Base-by-base conservation (phyloP, 257 asterid genomes). In the Nicotiana otophora region DNA sequence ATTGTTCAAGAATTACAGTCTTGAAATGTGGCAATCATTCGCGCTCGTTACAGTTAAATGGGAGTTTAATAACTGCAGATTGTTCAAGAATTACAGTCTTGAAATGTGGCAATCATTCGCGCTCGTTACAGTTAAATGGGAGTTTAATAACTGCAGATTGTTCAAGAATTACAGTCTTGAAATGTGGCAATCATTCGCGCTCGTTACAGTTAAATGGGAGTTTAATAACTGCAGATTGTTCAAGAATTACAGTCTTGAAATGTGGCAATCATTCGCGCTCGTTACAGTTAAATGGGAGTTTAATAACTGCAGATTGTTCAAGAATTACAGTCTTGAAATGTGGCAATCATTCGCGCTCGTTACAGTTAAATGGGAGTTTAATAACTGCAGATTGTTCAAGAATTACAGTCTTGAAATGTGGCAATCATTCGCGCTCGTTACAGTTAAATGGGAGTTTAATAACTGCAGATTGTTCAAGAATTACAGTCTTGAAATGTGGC, bases 221-320 rank as follows among this genome's bases (percentile, higher is more conserved):
- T 48, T 20, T 48, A 74, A 20, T 48, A 74, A 74, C 62, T 74
- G 61, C 79, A 74, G 39, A 74, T 48, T 74, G 15, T 74, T 74
- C 61, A 74, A 46, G 15, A 46, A 46, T 46, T 72, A 23, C 79
- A 75, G 7, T 75, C 46, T 48, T 28, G 80, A 26, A 15, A 51
- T 26, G 63, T 26, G 79, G 51, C 76, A 87, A 72, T 51, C 8
- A 26, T 51, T 28, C 10, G 30, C 0, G 5, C 53, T 51, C 54
- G 75, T 79, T 81, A 70, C 82, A 68, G 39, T 65, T 78, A 54
- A 78, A 81, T 10, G 28, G 7, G n/a, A n/a, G n/a, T n/a, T n/a
- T n/a, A n/a, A n/a, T n/a, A n/a, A n/a, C n/a, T n/a, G n/a, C n/a
- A n/a, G n/a, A n/a, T n/a, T 23, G 26, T 23, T 23, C 26, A 23